These are phyloP conservation scores for Litchi chinensis DNA, from an alignment of 345 rosid genomes.

Conservation along the genomic window DNA sequence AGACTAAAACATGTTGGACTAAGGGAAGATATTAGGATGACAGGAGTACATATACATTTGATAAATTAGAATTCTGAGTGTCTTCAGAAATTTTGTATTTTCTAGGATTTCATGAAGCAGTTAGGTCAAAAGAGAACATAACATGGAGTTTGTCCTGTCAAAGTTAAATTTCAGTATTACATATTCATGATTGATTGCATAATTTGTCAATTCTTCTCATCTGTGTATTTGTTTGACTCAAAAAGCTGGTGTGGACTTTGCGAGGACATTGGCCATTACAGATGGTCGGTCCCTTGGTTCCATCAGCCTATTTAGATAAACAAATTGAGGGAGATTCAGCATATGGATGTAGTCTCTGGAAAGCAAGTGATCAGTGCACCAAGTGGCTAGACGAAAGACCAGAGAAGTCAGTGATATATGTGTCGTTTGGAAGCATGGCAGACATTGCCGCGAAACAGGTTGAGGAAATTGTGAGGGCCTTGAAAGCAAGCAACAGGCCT, in stretches of 20 bases:
- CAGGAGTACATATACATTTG: not conserved
- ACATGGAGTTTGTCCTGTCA: no score
- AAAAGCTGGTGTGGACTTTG: conserved; percentile 38
- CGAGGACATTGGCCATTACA: conserved; percentile 36
- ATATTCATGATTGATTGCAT: not conserved
- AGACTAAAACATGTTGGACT: not conserved
- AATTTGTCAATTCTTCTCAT: not conserved
- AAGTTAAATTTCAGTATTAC: not conserved
- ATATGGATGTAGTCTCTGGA: conserved; percentile 46
- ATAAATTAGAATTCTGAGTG: not conserved
- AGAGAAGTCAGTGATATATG: conserved; percentile 39
- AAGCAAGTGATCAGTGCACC: conserved; percentile 25
- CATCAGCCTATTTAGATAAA: conserved; percentile 46
- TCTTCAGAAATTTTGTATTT: not conserved
- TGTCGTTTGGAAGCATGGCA: conserved; percentile 62
- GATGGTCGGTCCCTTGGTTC: conserved; percentile 52
- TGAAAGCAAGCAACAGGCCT: conserved; percentile 39
- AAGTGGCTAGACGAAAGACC: conserved; percentile 45
- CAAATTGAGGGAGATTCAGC: conserved; percentile 41
- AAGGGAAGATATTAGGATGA: not conserved
- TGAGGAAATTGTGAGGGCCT: conserved; percentile 46
- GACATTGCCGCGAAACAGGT: conserved; percentile 31
- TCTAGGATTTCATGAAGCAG: not conserved
- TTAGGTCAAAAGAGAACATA: not conserved
- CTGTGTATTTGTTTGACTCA: conserved; percentile 14